phyloP scores from a whole-genome alignment of 2,329 filamentous ascomycete species.

The Penicillium sclerotigenum region DNA sequence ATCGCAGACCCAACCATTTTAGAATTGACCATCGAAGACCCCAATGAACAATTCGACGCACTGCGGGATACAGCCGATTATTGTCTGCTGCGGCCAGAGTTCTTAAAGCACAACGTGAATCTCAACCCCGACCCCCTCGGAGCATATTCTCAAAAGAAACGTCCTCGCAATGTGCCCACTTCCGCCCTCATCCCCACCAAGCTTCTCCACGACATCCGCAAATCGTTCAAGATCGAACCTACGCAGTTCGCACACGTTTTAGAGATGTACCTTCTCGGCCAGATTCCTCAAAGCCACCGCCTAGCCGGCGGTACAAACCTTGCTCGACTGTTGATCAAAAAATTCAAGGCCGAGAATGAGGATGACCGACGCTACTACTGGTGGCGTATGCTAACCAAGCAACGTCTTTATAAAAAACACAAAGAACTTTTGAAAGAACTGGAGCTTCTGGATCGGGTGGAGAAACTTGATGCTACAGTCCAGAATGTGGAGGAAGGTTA shows the following conservation, averaged over 20 bases:
- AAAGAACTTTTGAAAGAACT: constrained; percentile 59
- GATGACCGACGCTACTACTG: constrained; percentile 62
- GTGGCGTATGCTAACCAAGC: constrained; percentile 63
- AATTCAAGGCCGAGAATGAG: constrained; percentile 47
- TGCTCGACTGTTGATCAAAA: constrained; percentile 50
- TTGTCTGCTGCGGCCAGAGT: constrained; percentile 52
- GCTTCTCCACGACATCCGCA: constrained; percentile 50
- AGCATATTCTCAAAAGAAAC: constrained; percentile 33
- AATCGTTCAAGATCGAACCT: constrained; percentile 55
- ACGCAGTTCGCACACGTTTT: constrained; percentile 61
- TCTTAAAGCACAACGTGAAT: constrained; percentile 47
- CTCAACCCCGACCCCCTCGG: constrained; percentile 46
- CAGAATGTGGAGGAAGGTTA: constrained; percentile 59
- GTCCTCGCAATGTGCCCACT: constrained; percentile 46
- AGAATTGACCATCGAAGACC: constrained; percentile 91
- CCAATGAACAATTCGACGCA: constrained; percentile 68
- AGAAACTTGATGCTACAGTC: constrained; percentile 59
- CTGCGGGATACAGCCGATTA: constrained; percentile 63
- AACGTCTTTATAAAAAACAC: constrained; percentile 60
- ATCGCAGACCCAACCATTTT: constrained; percentile 65
- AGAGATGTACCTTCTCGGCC: constrained; percentile 61
- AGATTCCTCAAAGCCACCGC: constrained; percentile 52
- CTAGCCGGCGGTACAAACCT: constrained; percentile 49
- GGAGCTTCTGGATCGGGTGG: constrained; percentile 54
- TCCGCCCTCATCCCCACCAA: constrained; percentile 53